Conservation (phyloP, 176 grass and related monocot species). For the Phoenix roebelenii region DNA sequence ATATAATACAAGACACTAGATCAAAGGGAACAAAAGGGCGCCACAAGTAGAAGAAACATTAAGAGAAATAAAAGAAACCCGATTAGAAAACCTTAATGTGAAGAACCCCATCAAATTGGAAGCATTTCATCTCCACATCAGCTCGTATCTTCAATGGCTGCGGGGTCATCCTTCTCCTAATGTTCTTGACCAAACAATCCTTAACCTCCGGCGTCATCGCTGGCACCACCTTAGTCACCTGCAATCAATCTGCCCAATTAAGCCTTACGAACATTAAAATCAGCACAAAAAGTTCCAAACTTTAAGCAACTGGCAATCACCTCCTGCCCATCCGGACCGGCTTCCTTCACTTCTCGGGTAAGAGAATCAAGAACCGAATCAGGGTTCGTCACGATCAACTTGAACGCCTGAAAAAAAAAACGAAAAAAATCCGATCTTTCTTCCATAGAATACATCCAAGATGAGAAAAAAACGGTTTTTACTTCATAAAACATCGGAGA, state of each 20-base stretch:
- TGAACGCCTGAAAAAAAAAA: conserved; percentile 11
- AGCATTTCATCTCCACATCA: conserved; percentile 27
- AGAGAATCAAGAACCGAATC: conserved; percentile 10
- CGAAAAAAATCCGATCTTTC: background rate
- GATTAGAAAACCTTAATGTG: conserved; percentile 10
- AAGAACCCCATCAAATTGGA: conserved; percentile 29
- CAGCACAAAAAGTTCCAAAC: background rate
- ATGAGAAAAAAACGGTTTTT: too few relatives aligned
- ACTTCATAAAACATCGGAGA: too few relatives aligned
- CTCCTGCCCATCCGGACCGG: conserved; percentile 11
- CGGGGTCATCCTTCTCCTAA: conserved; percentile 25
- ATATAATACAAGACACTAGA: background rate
- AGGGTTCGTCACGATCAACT: conserved; percentile 13
- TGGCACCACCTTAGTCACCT: conserved; percentile 6
- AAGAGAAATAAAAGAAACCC: background rate
- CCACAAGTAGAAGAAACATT: background rate
- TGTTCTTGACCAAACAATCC: conserved; percentile 14
- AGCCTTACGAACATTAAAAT: background rate
- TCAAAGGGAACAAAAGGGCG: background rate
- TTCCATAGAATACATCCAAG: background rate
- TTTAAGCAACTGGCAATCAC: background rate
- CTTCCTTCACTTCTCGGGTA: conserved; percentile 8
- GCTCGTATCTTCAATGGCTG: conserved; percentile 28
- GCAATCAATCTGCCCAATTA: background rate
- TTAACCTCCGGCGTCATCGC: conserved; percentile 8